These are phyloP conservation scores for Kalmusia sp. DNA, from an alignment of 2,329 filamentous ascomycete genomes.

Conservation along the genomic window DNA sequence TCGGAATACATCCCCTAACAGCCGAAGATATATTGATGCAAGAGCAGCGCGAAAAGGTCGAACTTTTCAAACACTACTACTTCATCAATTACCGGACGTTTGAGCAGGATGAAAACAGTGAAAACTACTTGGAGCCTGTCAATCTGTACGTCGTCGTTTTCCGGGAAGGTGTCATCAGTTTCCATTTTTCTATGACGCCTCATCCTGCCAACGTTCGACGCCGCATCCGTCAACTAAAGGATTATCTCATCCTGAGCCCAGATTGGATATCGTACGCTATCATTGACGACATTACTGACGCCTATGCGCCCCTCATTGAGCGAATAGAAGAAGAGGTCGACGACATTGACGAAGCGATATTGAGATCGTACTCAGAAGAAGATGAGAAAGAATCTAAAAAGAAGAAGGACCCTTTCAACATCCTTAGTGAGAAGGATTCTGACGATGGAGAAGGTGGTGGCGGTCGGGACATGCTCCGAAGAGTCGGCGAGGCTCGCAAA, in stretches of 20 bases:
- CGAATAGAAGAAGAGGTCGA: constrained; percentile 96
- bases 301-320: constrained; percentile 90
- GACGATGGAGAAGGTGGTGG: constrained; percentile 54
- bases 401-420: constrained; percentile 34
- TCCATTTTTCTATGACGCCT: constrained; percentile 95
- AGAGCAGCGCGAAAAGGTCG: constrained; percentile 96
- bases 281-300: constrained; percentile 98
- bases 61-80: constrained; percentile 96
- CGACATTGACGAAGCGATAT: constrained; percentile 91
- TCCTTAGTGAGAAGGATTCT: constrained; percentile 41
- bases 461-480: constrained; percentile 83
- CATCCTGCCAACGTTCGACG: constrained; percentile 96
- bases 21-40: constrained; percentile 97
- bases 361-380: constrained; percentile 74
- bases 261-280: constrained; percentile 99
- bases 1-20: constrained; percentile 94
- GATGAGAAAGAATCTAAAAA: constrained; percentile 51
- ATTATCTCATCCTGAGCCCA: constrained; percentile 89
- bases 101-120: constrained; percentile 88
- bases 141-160: constrained; percentile 99
- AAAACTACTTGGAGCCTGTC: constrained; percentile 91
- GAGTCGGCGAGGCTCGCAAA: constrained; percentile 93
- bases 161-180: constrained; percentile 91
- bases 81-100: constrained; percentile 99
- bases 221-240: constrained; percentile 88